Conservation (phyloP, 2,329 filamentous ascomycete species). For the Diaporthe humulicola region DNA sequence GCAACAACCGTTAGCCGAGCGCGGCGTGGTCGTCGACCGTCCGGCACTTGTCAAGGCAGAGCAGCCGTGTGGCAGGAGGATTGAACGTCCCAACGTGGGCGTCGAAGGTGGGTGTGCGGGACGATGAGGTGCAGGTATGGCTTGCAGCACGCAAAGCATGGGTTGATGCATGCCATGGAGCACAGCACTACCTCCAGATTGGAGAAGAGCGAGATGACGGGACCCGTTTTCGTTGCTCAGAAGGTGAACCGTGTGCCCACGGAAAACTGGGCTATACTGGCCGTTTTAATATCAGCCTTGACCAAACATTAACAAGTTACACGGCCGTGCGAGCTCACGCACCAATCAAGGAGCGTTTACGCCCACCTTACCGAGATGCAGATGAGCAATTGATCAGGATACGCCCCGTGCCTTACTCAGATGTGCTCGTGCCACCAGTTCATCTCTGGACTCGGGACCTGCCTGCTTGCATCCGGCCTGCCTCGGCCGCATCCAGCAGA, state of each 20-base stretch:
- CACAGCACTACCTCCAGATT: constrained; percentile 32
- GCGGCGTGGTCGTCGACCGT: background rate
- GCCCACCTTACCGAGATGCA: constrained; percentile 35
- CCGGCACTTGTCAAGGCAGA: constrained; percentile 22
- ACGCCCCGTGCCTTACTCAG: constrained; percentile 30
- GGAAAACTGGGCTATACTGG: constrained; percentile 34
- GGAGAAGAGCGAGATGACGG: constrained; percentile 39
- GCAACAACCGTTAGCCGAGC: background rate
- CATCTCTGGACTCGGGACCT: constrained; percentile 38
- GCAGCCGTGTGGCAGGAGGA: constrained; percentile 6
- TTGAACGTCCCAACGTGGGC: constrained; percentile 28
- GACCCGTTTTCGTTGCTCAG: constrained; percentile 32
- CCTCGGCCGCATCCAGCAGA: constrained; percentile 23
- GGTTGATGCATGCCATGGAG: constrained; percentile 37
- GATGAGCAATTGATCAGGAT: constrained; percentile 34
- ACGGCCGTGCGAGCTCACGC: constrained; percentile 22
- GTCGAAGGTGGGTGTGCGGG: constrained; percentile 35
- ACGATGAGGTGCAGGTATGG: constrained; percentile 41
- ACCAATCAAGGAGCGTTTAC: constrained; percentile 27
- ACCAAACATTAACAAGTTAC: constrained; percentile 37
- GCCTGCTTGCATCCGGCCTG: constrained; percentile 33
- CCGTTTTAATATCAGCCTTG: constrained; percentile 37
- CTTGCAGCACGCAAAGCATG: constrained; percentile 41
- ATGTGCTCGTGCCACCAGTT: constrained; percentile 32
- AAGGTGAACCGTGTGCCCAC: constrained; percentile 34